Conservation (phyloP, 2,329 filamentous ascomycete genomes). For the Ampelomyces quisqualis region DNA sequence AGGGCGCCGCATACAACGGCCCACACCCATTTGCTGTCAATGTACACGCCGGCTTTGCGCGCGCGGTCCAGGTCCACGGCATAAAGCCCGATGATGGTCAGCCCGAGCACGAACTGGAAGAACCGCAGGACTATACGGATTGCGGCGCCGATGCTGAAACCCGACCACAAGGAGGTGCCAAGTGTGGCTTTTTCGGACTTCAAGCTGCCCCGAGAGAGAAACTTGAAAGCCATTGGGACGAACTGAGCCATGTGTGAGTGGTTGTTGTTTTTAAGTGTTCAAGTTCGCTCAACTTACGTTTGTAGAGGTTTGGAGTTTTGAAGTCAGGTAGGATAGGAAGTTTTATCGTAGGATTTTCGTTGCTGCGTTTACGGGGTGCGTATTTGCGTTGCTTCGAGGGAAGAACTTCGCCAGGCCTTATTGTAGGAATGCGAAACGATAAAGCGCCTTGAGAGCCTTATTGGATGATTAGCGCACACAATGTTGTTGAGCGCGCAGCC, state of each 20-base stretch:
- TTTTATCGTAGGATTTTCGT: neutral
- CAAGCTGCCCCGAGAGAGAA: slow-evolving; percentile 32
- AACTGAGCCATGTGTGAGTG: slow-evolving; percentile 14
- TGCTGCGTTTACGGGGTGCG: too few relatives aligned
- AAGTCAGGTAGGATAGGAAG: too few relatives aligned
- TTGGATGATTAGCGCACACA: neutral
- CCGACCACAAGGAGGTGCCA: slow-evolving; percentile 22
- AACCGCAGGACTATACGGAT: slow-evolving; percentile 66
- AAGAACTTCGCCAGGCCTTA: too few relatives aligned
- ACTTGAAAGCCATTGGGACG: slow-evolving; percentile 31
- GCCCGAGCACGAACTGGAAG: slow-evolving; percentile 71
- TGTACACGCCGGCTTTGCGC: slow-evolving; percentile 48
- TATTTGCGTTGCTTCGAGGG: neutral
- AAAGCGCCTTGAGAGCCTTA: too few relatives aligned
- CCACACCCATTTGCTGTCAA: slow-evolving; percentile 53
- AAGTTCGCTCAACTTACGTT: slow-evolving; percentile 1
- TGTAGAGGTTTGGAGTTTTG: too few relatives aligned
- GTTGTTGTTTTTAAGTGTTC: neutral
- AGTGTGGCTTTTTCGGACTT: slow-evolving; percentile 34
- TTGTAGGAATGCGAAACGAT: too few relatives aligned
- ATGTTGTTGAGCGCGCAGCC: slow-evolving; percentile 1
- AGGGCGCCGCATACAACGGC: slow-evolving; percentile 50
- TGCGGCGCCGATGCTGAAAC: slow-evolving; percentile 19
- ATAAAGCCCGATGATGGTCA: slow-evolving; percentile 75
- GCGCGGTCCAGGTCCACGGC: slow-evolving; percentile 43